Base-by-base conservation (phyloP, 345 rosid genomes). In the Theobroma cacao region DNA sequence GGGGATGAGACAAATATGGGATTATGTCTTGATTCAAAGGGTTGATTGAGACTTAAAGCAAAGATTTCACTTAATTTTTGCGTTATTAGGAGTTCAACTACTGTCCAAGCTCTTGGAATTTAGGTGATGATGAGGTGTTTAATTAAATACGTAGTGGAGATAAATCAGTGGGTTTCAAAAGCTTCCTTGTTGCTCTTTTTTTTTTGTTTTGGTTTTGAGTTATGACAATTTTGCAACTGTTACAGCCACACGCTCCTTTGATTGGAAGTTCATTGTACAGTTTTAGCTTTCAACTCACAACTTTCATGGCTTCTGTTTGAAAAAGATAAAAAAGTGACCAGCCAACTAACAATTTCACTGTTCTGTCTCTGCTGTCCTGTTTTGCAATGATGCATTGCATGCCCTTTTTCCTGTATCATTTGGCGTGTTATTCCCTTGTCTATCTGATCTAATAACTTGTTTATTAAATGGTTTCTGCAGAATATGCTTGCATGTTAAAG, bases 401-500 rank as follows among this genome's bases (percentile, higher is more conserved):
- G 14, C 41, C 41, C 0, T 52, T 22, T 31, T n/a, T 56, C 52
- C 59, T 52, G 66, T 33, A 47, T 47, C 6, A 38, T 9, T 67
- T n/a, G 31, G 7, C 48, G 26, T 50, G 14, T 13, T 2, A 3
- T 65, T 36, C 31, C 48, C 3, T 22, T 66, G 50, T 40, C 38
- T 12, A 38, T 65, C 5, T 20, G 28, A 12, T 12, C 2, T 15
- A 33, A 48, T 28, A 65, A 5, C 9, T 64, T 34, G 11, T 34
- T 50, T n/a, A n/a, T 55, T 38, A 38, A 43, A 20, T 63, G 4
- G 56, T 38, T 18, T 26, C 47, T 56, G 81, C 85, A 95, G 98
- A 95, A 72, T 92, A 90, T 75, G 98, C 85, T 8, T 91, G 89
- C 33, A 89, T 81, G 90, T 79, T 88, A 52, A 90, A 80, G 75